These are phyloP conservation scores for Trichoderma afroharzianum DNA, from an alignment of 2,329 filamentous ascomycete species.

Conservation along the genomic window DNA sequence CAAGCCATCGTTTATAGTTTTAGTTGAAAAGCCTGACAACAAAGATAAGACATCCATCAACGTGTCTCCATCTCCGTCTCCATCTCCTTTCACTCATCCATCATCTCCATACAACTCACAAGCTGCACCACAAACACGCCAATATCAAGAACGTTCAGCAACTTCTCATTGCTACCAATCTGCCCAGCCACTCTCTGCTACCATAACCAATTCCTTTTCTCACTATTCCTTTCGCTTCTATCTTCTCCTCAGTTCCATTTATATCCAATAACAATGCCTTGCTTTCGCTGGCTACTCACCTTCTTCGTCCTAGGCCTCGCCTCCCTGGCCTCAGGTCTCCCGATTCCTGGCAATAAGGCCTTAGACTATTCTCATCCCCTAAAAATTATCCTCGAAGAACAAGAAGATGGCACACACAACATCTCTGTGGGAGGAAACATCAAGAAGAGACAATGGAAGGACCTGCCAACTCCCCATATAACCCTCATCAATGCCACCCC, in stretches of 20 bases:
- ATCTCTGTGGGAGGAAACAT: background rate
- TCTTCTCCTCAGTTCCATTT: background rate
- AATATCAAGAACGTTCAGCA: background rate
- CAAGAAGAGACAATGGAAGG: background rate
- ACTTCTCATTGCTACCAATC: background rate
- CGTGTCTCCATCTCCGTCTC: background rate
- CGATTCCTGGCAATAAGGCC: background rate
- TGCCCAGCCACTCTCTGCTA: background rate
- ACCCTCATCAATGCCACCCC: slow-evolving; percentile 34
- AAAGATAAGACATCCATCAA: no score
- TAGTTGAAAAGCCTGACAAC: background rate
- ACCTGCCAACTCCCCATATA: slow-evolving; percentile 20
- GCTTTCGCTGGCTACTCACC: no score
- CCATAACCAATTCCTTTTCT: background rate
- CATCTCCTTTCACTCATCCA: background rate
- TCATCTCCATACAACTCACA: background rate
- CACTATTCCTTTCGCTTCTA: background rate
- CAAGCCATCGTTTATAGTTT: background rate
- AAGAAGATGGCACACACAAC: background rate
- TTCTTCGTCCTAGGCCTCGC: background rate
- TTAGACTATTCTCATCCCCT: no score
- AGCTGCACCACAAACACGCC: background rate
- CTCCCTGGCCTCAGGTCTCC: background rate
- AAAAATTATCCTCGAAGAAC: background rate
- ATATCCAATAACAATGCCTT: background rate